Conservation (phyloP, 352 stramenopile genomes). For the Phytophthora crassamura region DNA sequence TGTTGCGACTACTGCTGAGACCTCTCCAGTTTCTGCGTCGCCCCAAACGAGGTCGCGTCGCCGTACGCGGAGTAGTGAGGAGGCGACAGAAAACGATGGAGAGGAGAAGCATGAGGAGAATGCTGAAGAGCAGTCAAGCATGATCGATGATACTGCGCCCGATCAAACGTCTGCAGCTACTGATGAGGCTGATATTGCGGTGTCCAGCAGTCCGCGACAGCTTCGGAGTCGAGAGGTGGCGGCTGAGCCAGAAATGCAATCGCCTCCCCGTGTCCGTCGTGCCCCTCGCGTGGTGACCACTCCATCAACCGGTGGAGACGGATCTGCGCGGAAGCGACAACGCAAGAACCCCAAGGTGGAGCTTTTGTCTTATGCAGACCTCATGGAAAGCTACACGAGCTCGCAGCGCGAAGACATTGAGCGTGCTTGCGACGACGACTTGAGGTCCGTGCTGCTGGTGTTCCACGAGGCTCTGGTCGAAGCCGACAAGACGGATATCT, state of each 20-base stretch:
- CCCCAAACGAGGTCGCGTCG: constrained; percentile 24
- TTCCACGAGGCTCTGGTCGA: constrained; percentile 79
- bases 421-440: constrained; percentile 64
- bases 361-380: constrained; percentile 52
- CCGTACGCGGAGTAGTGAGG: constrained; percentile 28
- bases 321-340: constrained; percentile 46
- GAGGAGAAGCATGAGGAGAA: constrained; percentile 17
- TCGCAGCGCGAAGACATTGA: constrained; percentile 64
- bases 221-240: constrained; percentile 28
- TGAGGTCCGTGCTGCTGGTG: constrained; percentile 59
- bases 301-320: constrained; percentile 1
- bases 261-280: constrained; percentile 30
- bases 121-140: constrained; percentile 3
- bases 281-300: constrained; percentile 35
- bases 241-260: constrained; percentile 18
- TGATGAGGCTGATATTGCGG: constrained; percentile 11
- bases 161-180: constrained; percentile 22
- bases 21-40: constrained; percentile 10
- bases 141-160: neutral
- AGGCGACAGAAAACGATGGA: constrained; percentile 21
- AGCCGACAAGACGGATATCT: constrained; percentile 85
- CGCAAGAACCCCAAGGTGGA: constrained; percentile 40
- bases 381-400: constrained; percentile 59
- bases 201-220: constrained; percentile 28
- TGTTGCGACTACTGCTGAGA: constrained; percentile 12